Conservation (phyloP, 2,329 filamentous ascomycete genomes). For the Aspergillus sp. region DNA sequence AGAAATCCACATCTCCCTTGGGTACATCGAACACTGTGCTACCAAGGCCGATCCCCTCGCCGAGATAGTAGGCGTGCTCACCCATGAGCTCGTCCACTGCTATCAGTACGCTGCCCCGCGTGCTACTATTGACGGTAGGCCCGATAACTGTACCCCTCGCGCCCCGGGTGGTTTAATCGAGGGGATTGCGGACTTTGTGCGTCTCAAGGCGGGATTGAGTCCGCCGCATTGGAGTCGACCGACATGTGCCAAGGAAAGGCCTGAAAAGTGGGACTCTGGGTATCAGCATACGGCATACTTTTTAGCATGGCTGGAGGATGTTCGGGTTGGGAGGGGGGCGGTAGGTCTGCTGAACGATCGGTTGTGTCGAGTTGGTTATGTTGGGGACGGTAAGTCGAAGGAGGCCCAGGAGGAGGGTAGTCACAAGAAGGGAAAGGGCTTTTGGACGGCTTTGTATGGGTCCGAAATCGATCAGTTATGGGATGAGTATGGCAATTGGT, state of each 20-base stretch:
- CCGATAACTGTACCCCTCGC: slow-evolving; percentile 16
- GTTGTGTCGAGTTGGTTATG: slow-evolving; percentile 37
- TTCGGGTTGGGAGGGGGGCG: slow-evolving; percentile 67
- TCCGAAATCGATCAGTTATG: slow-evolving; percentile 68
- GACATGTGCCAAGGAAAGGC: slow-evolving; percentile 44
- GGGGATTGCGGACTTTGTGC: slow-evolving; percentile 90
- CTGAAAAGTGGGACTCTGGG: slow-evolving; percentile 76
- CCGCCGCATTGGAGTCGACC: slow-evolving; percentile 79
- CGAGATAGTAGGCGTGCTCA: slow-evolving; percentile 80
- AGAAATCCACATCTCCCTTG: slow-evolving; percentile 82
- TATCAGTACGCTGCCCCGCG: slow-evolving; percentile 74
- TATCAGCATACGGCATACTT: slow-evolving; percentile 94
- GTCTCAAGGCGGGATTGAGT: slow-evolving; percentile 68
- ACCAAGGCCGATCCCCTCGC: slow-evolving; percentile 30
- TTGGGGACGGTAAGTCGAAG: slow-evolving; percentile 24
- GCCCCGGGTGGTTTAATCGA: slow-evolving; percentile 77
- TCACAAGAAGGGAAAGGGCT: slow-evolving; percentile 16
- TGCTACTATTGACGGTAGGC: slow-evolving; percentile 38
- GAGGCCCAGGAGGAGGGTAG: background rate
- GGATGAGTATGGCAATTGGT: slow-evolving; percentile 64
- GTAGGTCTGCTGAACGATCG: slow-evolving; percentile 55
- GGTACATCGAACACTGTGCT: slow-evolving; percentile 60
- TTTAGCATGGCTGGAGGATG: slow-evolving; percentile 75
- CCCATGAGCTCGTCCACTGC: slow-evolving; percentile 93
- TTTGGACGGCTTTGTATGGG: slow-evolving; percentile 59